These are phyloP conservation scores for Leccinum truebloodii DNA, from an alignment of 768 basidiomycete species.

Conservation along the genomic window DNA sequence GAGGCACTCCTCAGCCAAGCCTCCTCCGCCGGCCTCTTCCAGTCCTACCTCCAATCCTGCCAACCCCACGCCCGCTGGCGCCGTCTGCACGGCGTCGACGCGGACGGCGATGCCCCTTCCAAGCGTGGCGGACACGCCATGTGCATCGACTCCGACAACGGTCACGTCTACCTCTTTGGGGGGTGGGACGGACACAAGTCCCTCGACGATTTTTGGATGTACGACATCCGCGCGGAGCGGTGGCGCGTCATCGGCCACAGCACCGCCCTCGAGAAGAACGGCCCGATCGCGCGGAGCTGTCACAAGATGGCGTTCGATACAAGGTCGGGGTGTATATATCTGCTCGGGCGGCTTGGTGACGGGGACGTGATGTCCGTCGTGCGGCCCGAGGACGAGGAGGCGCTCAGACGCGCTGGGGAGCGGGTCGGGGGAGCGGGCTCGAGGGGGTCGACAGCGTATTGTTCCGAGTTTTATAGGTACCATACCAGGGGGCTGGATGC, in stretches of 20 bases:
- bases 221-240: constrained; percentile 54
- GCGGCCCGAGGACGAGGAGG: constrained; percentile 27
- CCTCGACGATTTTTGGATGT: constrained; percentile 80
- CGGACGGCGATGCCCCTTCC: constrained; percentile 62
- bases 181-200: constrained; percentile 76
- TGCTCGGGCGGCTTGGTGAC: constrained; percentile 70
- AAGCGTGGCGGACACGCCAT: constrained; percentile 79
- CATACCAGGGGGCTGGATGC: constrained; percentile 39
- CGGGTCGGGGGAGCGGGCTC: constrained; percentile 5
- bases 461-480: constrained; percentile 78
- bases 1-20: constrained; percentile 54
- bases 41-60: constrained; percentile 51
- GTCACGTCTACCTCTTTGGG: constrained; percentile 72
- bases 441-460: constrained; percentile 35
- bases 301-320: constrained; percentile 83
- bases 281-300: constrained; percentile 71
- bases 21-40: constrained; percentile 60
- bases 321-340: constrained; percentile 68
- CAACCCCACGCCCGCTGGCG: constrained; percentile 65
- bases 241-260: constrained; percentile 63
- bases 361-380: constrained; percentile 39
- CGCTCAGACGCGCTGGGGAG: constrained; percentile 23
- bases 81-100: constrained; percentile 57
- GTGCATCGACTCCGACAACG: constrained; percentile 68
- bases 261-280: constrained; percentile 58